These are phyloP conservation scores for Phytopythium chamaehyphon DNA, from an alignment of 352 stramenopile genomes.

Conservation along the genomic window DNA sequence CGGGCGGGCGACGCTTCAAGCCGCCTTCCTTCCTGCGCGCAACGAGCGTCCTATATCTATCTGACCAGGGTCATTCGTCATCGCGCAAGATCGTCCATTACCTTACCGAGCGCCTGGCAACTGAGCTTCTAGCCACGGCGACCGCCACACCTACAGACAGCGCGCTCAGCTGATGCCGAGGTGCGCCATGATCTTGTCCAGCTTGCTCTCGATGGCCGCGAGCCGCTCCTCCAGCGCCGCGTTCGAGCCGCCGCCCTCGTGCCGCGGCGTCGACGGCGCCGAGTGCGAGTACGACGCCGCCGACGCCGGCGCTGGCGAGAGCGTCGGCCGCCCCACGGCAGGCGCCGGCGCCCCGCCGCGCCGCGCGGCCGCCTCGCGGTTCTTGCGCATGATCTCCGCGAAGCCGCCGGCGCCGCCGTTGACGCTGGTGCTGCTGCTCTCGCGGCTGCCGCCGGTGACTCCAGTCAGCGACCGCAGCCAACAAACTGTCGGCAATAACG, in stretches of 20 bases:
- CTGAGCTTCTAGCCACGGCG: too few relatives aligned
- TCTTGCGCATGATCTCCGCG: constrained; percentile 89
- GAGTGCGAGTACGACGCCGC: constrained; percentile 26
- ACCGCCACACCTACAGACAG: not conserved
- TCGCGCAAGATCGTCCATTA: too few relatives aligned
- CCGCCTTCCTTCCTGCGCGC: too few relatives aligned
- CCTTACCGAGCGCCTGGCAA: too few relatives aligned
- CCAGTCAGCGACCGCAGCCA: too few relatives aligned
- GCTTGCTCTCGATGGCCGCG: constrained; percentile 75
- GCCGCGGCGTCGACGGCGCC: constrained; percentile 51
- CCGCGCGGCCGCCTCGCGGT: constrained; percentile 76
- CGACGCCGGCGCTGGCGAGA: not conserved
- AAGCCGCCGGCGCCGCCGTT: constrained; percentile 52
- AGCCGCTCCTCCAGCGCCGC: constrained; percentile 54
- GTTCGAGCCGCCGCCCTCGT: constrained; percentile 18
- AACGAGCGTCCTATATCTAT: too few relatives aligned
- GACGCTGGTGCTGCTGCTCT: constrained; percentile 12
- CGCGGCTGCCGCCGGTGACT: too few relatives aligned
- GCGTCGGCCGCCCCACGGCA: constrained; percentile 5
- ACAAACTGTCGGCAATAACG: too few relatives aligned
- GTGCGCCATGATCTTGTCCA: constrained; percentile 89
- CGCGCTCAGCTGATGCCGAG: constrained; percentile 55
- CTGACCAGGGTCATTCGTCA: too few relatives aligned
- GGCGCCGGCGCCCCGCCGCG: constrained; percentile 19
- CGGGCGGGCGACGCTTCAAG: too few relatives aligned